Conservation (phyloP, 2,329 filamentous ascomycete genomes). For the Colletotrichum spinosum region DNA sequence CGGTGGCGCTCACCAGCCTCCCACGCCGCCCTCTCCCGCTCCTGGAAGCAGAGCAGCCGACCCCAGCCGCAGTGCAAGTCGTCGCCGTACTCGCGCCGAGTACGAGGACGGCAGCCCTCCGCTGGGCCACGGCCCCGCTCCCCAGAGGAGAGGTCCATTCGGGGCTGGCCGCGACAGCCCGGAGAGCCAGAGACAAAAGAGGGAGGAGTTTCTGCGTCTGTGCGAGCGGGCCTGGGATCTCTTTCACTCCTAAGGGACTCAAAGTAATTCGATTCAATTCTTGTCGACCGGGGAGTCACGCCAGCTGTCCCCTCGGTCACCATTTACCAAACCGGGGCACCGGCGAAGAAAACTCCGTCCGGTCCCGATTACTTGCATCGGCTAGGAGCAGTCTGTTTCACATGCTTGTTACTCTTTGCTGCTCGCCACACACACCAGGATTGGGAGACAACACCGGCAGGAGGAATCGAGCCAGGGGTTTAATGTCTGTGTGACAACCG, state of each 20-base stretch:
- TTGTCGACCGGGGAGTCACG: constrained; percentile 6
- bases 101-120: constrained; percentile 94
- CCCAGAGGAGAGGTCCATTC: constrained; percentile 75
- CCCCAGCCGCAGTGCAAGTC: constrained; percentile 69
- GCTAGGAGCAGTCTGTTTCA: constrained; percentile 24
- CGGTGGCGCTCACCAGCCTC: constrained; percentile 85
- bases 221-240: constrained; percentile 96
- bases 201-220: constrained; percentile 88
- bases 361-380: constrained; percentile 26
- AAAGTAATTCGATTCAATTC: constrained; percentile 28
- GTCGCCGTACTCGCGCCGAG: constrained; percentile 85
- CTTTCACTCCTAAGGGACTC: constrained; percentile 81
- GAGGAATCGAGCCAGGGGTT: constrained; percentile 23
- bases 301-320: constrained; percentile 5
- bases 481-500: constrained; percentile 37
- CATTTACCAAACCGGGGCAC: constrained; percentile 12
- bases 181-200: constrained; percentile 86
- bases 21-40: constrained; percentile 87
- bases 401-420: constrained; percentile 23
- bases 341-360: constrained; percentile 3
- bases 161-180: constrained; percentile 85
- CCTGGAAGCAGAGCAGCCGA: constrained; percentile 62
- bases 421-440: constrained; percentile 12
- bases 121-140: constrained; percentile 77
- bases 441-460: constrained; percentile 17